Evolutionary conservation across 192 early-diverging fungal genomes (phyloP).

Genomic region (Umbelopsis sp.): DNA sequence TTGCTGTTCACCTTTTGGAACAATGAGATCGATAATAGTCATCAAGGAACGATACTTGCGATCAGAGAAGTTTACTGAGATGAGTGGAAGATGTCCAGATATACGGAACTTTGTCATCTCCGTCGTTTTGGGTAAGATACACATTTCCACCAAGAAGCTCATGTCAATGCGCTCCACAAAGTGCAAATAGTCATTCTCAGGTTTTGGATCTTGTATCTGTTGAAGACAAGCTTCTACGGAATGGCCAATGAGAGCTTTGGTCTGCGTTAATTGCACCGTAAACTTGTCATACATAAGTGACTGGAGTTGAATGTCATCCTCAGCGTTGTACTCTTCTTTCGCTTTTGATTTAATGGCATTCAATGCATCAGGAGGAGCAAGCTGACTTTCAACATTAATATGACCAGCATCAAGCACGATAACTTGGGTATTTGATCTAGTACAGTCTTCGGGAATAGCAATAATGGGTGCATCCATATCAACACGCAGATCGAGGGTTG

Average conservation of each 20-base stretch:
- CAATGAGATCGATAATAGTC: constrained; percentile 73
- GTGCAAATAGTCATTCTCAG: constrained; percentile 63
- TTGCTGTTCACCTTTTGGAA: constrained; percentile 38
- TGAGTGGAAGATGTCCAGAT: constrained; percentile 76
- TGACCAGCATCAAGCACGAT: constrained; percentile 92
- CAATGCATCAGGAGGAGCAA: constrained; percentile 70
- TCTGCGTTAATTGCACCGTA: constrained; percentile 73
- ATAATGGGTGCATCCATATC: constrained; percentile 97
- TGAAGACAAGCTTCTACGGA: constrained; percentile 73
- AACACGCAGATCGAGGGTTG: constrained; percentile 87
- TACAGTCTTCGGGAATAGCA: constrained; percentile 79
- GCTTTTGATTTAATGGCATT: constrained; percentile 70
- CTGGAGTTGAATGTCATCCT: constrained; percentile 75
- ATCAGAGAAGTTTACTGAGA: constrained; percentile 92
- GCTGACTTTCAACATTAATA: constrained; percentile 83
- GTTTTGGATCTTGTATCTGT: constrained; percentile 58
- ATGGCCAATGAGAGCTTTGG: constrained; percentile 82
- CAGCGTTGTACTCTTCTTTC: constrained; percentile 53
- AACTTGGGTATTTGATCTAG: constrained; percentile 59
- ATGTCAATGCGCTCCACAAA: constrained; percentile 90
- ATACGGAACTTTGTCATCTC: constrained; percentile 77
- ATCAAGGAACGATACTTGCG: constrained; percentile 91
- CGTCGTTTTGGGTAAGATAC: constrained; percentile 77
- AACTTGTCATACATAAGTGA: constrained; percentile 92
- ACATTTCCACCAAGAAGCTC: constrained; percentile 78